Conservation (phyloP, 306 rosid species). For the Dalbergia cultrata region DNA sequence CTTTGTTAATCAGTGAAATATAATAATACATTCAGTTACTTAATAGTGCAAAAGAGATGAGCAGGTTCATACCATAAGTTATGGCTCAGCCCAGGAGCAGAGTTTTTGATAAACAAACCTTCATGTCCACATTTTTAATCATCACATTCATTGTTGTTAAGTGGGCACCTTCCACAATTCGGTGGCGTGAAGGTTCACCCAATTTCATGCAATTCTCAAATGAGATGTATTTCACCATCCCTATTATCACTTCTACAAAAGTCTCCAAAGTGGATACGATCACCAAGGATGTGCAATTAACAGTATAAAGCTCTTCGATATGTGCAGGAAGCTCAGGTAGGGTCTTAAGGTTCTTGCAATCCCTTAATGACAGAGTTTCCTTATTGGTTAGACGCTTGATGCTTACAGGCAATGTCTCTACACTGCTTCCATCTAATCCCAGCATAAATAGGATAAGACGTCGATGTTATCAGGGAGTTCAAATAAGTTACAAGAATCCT, state of each 20-base stretch:
- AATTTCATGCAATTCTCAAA: neutral
- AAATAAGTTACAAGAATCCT: neutral
- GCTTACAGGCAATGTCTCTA: conserved; percentile 20
- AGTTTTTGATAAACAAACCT: conserved; percentile 9
- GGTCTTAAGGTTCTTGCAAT: conserved; percentile 29
- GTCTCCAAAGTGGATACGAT: neutral
- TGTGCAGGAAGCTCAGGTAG: conserved; percentile 37
- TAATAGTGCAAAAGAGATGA: no score
- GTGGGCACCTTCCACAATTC: neutral
- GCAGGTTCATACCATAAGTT: no score
- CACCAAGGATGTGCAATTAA: conserved; percentile 25
- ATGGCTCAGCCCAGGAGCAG: neutral
- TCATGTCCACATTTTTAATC: neutral
- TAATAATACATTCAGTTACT: no score
- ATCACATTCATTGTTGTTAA: neutral
- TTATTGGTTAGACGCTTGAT: neutral
- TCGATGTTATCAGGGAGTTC: conserved; percentile 29
- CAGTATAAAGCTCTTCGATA: neutral
- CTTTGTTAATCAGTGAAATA: no score
- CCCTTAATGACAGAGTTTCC: accelerated
- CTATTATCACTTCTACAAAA: neutral
- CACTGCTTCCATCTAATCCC: neutral
- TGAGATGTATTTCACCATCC: neutral
- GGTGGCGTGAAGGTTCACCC: neutral
- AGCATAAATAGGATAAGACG: neutral